Conservation (phyloP, 1,284 basidiomycete species). For the Cerrena zonata region DNA sequence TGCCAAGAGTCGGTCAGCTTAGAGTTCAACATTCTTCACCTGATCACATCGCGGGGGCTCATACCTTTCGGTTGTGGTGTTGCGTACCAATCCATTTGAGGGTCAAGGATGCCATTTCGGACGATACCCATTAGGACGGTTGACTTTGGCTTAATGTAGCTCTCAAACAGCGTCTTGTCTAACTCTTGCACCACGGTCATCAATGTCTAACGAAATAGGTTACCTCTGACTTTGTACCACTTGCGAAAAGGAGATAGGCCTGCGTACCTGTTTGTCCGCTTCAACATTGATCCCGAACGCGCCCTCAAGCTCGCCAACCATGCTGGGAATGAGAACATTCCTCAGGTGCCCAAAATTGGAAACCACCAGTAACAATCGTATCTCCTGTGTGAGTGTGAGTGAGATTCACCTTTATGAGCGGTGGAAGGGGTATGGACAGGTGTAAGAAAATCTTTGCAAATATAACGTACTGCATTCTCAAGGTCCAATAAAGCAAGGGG, state of each 20-base stretch:
- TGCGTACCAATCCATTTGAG: conserved; percentile 85
- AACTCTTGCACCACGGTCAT: conserved; percentile 76
- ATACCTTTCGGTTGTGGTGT: conserved; percentile 82
- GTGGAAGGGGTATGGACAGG: neutral
- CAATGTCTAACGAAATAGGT: conserved; percentile 46
- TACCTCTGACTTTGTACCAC: neutral
- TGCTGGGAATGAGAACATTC: conserved; percentile 65
- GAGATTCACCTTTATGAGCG: neutral
- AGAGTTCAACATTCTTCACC: neutral
- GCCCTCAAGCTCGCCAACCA: conserved; percentile 77
- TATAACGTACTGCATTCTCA: conserved; percentile 49
- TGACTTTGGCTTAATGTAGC: conserved; percentile 79
- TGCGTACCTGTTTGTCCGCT: conserved; percentile 65
- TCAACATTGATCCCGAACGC: conserved; percentile 71
- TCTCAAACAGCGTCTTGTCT: conserved; percentile 83
- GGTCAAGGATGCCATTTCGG: conserved; percentile 73
- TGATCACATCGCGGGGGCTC: neutral
- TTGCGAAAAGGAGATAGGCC: neutral
- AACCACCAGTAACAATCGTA: conserved; percentile 81
- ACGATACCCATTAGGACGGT: conserved; percentile 64
- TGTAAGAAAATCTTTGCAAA: too few species aligned
- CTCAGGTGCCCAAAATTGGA: conserved; percentile 84
- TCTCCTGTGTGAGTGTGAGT: conserved; percentile 53
- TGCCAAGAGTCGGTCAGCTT: conserved; percentile 26
- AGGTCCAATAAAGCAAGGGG: conserved; percentile 55